phyloP scores from a whole-genome alignment of 2,329 filamentous ascomycete species.

The Zopfia rhizophila region DNA sequence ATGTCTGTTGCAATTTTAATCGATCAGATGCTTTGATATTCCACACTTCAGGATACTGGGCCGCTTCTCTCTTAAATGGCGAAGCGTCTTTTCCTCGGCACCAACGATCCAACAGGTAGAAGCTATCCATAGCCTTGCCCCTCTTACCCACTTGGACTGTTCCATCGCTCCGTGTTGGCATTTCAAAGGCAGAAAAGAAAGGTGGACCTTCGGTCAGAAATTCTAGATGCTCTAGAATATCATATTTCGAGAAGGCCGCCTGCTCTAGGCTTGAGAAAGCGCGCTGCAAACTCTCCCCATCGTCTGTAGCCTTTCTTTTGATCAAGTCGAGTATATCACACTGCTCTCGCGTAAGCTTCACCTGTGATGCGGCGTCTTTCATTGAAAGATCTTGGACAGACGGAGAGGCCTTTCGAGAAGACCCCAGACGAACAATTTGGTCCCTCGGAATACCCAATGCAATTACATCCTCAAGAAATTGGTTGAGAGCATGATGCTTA shows the following conservation, averaged over 20 bases:
- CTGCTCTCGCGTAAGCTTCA: constrained; percentile 42
- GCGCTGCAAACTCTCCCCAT: constrained; percentile 15
- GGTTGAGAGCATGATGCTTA: constrained; percentile 66
- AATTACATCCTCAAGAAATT: constrained; percentile 70
- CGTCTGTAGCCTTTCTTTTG: constrained; percentile 54
- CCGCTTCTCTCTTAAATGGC: constrained; percentile 46
- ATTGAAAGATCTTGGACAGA: constrained; percentile 60
- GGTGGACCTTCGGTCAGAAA: constrained; percentile 64
- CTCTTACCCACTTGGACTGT: constrained; percentile 59
- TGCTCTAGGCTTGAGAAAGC: constrained; percentile 19
- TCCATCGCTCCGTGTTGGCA: constrained; percentile 59
- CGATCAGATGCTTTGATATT: constrained; percentile 55
- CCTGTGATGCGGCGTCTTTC: constrained; percentile 57
- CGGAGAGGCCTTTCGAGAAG: constrained; percentile 67
- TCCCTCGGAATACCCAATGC: constrained; percentile 64
- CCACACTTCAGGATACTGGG: constrained; percentile 62
- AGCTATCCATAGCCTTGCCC: constrained; percentile 56
- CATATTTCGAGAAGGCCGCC: constrained; percentile 19
- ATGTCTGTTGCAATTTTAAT: constrained; percentile 35
- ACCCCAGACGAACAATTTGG: constrained; percentile 71
- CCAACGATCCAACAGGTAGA: constrained; percentile 69
- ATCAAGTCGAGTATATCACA: constrained; percentile 55
- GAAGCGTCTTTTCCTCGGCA: constrained; percentile 58
- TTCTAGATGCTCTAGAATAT: constrained; percentile 60
- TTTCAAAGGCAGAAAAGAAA: constrained; percentile 67